Conservation (phyloP, 83 land plant species). For the Diphasiastrum complanatum region DNA sequence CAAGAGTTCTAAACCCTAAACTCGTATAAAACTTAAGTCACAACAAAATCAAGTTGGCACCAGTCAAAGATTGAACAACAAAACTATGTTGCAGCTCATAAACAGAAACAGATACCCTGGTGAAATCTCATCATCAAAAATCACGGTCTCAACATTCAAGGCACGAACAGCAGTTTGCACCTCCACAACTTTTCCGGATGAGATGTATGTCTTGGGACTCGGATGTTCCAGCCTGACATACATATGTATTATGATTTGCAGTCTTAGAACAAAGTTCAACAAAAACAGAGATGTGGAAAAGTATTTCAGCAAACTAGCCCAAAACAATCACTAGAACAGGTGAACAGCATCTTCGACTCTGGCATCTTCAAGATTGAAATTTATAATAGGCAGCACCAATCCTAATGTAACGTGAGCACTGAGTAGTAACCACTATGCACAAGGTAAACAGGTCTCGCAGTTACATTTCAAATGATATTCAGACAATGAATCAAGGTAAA, state of each 20-base stretch:
- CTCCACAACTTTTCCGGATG: slow-evolving; percentile 91
- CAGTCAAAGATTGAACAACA: not conserved
- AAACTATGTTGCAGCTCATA: too few species aligned
- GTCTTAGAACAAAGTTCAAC: not conserved
- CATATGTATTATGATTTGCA: too few species aligned
- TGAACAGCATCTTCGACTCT: not conserved
- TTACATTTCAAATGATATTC: too few species aligned
- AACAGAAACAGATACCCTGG: too few species aligned
- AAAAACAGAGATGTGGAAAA: not conserved
- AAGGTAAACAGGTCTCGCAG: too few species aligned
- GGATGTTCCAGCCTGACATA: slow-evolving; percentile 68
- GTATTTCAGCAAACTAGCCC: not conserved
- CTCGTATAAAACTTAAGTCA: not conserved
- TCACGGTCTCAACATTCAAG: slow-evolving; percentile 83
- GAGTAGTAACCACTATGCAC: too few species aligned
- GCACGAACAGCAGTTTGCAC: slow-evolving; percentile 70
- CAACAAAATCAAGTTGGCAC: not conserved
- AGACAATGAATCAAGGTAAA: too few species aligned
- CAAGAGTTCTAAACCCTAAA: slow-evolving; percentile 2
- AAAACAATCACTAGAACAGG: not conserved
- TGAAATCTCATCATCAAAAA: slow-evolving; percentile 93
- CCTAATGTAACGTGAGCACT: too few species aligned
- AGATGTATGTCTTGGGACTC: slow-evolving; percentile 83
- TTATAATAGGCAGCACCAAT: too few species aligned
- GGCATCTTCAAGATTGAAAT: too few species aligned